Conservation (phyloP, 441 rosid genomes). For the Heliophila coronopifolia region DNA sequence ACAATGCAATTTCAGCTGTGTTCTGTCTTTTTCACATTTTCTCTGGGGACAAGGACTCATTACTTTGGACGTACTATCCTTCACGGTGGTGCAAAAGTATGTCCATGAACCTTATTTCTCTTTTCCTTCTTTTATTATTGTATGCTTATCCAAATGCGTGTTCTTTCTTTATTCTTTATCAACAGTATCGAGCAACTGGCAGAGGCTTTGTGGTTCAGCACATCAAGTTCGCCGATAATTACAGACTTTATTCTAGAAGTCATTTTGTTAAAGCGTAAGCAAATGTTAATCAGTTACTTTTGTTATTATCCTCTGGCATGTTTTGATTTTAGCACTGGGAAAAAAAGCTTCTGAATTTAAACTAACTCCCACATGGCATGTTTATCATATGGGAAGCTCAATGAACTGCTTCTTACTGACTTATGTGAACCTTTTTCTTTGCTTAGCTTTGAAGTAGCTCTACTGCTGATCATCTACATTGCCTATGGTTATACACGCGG, state of each 20-base stretch:
- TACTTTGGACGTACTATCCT: constrained; percentile 98
- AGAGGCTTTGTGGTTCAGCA: constrained; percentile 97
- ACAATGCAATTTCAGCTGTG: constrained; percentile 95
- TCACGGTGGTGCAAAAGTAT: constrained; percentile 96
- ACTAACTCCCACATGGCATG: too few species aligned
- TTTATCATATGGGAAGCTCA: not conserved
- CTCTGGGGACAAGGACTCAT: constrained; percentile 91
- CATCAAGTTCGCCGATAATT: constrained; percentile 94
- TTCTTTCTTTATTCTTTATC: not conserved
- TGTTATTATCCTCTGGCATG: constrained; percentile 10
- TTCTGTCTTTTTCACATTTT: constrained; percentile 96
- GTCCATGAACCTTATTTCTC: too few species aligned
- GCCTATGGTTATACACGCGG: constrained; percentile 76
- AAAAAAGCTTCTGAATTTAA: not conserved
- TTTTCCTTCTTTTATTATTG: too few species aligned
- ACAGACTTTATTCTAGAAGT: constrained; percentile 94
- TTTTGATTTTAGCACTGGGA: not conserved
- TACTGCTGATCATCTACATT: constrained; percentile 79
- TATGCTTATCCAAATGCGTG: not conserved
- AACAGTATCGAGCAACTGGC: constrained; percentile 96
- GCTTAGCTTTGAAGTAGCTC: constrained; percentile 86
- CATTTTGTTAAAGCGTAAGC: constrained; percentile 97
- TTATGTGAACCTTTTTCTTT: constrained; percentile 10
- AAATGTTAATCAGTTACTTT: not conserved
- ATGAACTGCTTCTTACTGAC: constrained; percentile 12